Evolutionary conservation across 1,284 basidiomycete genomes (phyloP).

Genomic region (Lentinula novae-zelandiae): DNA sequence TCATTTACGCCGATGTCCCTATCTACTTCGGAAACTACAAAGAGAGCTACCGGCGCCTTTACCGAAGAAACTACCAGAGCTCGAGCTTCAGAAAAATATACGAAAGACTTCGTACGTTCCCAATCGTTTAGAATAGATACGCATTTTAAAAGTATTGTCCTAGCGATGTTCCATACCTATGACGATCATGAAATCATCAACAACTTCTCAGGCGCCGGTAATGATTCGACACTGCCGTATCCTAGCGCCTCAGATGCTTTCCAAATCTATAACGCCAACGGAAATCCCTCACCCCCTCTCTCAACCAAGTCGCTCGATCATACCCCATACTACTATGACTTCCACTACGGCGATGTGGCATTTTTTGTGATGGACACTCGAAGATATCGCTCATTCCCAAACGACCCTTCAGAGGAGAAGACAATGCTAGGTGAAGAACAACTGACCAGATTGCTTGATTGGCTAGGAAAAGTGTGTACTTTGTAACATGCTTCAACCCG

Average conservation of each 20-base stretch:
- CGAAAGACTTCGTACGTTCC: constrained; percentile 57
- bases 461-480: constrained; percentile 53
- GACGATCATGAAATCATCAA: constrained; percentile 75
- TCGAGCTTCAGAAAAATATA: constrained; percentile 64
- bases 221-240: constrained; percentile 54
- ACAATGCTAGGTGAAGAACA: constrained; percentile 78
- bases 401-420: constrained; percentile 37
- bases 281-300: constrained; percentile 54
- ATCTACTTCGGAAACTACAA: constrained; percentile 52
- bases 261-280: constrained; percentile 61
- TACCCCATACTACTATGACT: constrained; percentile 54
- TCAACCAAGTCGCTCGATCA: constrained; percentile 29
- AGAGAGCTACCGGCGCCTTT: constrained; percentile 59
- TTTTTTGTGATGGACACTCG: constrained; percentile 83
- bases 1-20: constrained; percentile 79
- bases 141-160: neutral
- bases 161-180: constrained; percentile 60
- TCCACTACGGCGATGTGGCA: constrained; percentile 64
- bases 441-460: constrained; percentile 58
- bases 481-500: neutral
- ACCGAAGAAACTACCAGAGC: constrained; percentile 63
- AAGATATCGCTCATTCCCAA: constrained; percentile 52
- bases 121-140: too few relatives aligned
- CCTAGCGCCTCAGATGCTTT: constrained; percentile 62
- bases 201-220: constrained; percentile 57